These are phyloP conservation scores for Wallacemonas sp. DNA, from an alignment of 208 protist species.

Conservation along the genomic window DNA sequence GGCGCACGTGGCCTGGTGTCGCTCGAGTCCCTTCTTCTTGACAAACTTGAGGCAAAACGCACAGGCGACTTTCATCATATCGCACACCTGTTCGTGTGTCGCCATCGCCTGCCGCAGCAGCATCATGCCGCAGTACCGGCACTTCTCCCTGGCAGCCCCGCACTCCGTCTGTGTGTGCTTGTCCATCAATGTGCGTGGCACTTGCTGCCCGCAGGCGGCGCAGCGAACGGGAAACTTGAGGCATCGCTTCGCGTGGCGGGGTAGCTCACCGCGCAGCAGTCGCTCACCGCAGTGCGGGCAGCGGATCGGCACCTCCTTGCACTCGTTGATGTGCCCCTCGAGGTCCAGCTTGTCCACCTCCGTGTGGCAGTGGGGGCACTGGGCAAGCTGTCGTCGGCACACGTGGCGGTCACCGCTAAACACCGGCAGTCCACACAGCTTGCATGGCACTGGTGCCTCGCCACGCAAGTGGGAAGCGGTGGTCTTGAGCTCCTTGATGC, in stretches of 20 bases:
- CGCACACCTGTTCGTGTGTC: constrained; percentile 60
- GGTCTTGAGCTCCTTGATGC: constrained; percentile 89
- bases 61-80: constrained; percentile 64
- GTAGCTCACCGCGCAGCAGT: constrained; percentile 51
- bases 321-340: constrained; percentile 64
- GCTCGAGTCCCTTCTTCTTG: constrained; percentile 34
- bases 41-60: constrained; percentile 59
- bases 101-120: constrained; percentile 42
- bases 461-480: background rate
- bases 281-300: constrained; percentile 75
- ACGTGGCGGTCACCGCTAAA: constrained; percentile 70
- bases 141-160: constrained; percentile 51
- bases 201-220: constrained; percentile 38
- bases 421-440: constrained; percentile 65
- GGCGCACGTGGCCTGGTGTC: constrained; percentile 35
- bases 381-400: constrained; percentile 50
- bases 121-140: constrained; percentile 55
- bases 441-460: constrained; percentile 54
- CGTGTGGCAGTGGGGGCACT: constrained; percentile 66
- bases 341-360: constrained; percentile 72
- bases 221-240: constrained; percentile 57
- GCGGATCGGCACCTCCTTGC: constrained; percentile 55
- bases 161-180: constrained; percentile 62
- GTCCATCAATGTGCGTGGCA: constrained; percentile 53
- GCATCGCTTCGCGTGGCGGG: constrained; percentile 59